Evolutionary conservation across 106 monocot genomes (phyloP), one percentile per base, ranked within the genome.

Genomic region (Acanthochlamys bracteata): DNA sequence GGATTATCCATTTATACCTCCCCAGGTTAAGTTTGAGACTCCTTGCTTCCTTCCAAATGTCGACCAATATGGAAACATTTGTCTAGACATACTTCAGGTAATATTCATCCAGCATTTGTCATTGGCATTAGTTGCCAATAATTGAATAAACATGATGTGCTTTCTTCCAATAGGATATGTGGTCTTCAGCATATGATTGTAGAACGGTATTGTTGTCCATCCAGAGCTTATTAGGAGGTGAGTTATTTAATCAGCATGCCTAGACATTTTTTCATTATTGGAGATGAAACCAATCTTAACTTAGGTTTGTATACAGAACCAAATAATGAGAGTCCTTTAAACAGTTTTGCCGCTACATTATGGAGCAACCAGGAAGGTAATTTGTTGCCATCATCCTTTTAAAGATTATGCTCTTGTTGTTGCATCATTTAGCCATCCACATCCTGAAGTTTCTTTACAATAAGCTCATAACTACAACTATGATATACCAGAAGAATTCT

Each of bases 151-250:
- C 3, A 1, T 70, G 27, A 42, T 41, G 27, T 41, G 33, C 12
- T 59, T 24, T 64, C 71, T 15, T 53, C 52, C 10, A 14, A 4
- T 61, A 88, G 88, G 88, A 88, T 25, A 88, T 83, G 83, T 88
- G 88, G 88, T 83, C 88, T 24, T 88, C 88, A 54, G 88, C 88
- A 1, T 83, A 88, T 68, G 88, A 88, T 74, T 88, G 88, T 58
- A 72, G 83, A 78, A 78, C 88, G 6, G 63, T 88, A 25, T 67
- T 88, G 20, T 53, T 88, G 69, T 88, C 88, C 46, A 83, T 88
- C 10, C 88, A 88, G 79, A 88, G 88, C 75, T 78, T 88, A 69
- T 73, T 88, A 67, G 88, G 88, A 80, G 88, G 88, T 80, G 59
- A 74, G 60, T 65, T 76, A 6, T 20, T 58, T 7, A 54, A 20